These are phyloP conservation scores for Onygenales sp. DNA, from an alignment of 2,329 filamentous ascomycete genomes.

Conservation along the genomic window DNA sequence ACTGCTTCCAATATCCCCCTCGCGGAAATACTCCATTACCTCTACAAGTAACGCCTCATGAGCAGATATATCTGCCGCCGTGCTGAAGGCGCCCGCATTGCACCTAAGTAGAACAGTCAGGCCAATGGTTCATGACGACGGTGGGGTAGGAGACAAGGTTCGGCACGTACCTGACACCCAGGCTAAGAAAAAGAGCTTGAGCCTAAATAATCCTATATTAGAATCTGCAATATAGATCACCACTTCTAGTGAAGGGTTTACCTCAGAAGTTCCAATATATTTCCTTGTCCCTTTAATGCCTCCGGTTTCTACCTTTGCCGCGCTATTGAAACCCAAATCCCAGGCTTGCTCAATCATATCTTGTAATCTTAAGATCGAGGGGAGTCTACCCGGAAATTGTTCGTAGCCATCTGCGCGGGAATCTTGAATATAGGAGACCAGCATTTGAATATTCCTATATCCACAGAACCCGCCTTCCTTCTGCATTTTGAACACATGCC, in stretches of 20 bases:
- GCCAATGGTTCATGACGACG: neutral
- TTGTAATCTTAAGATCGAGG: conserved; percentile 73
- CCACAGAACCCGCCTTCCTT: conserved; percentile 86
- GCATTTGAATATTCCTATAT: conserved; percentile 90
- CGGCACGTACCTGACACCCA: conserved; percentile 54
- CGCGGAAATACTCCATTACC: conserved; percentile 66
- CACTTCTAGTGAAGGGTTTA: conserved; percentile 26
- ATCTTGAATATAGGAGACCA: conserved; percentile 67
- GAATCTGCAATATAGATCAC: conserved; percentile 1
- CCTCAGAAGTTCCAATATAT: conserved; percentile 90
- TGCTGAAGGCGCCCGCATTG: conserved; percentile 50
- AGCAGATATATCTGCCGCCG: conserved; percentile 37
- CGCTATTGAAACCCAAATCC: conserved; percentile 71
- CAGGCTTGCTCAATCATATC: conserved; percentile 80
- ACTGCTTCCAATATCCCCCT: conserved; percentile 38
- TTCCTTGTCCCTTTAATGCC: conserved; percentile 83
- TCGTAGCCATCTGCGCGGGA: conserved; percentile 48
- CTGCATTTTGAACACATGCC: conserved; percentile 74
- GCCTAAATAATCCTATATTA: conserved; percentile 44
- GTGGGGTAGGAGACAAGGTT: neutral
- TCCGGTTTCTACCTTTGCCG: conserved; percentile 71
- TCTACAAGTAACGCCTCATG: conserved; percentile 53
- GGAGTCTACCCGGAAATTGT: conserved; percentile 52
- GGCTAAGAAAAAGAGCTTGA: conserved; percentile 63
- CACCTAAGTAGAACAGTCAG: conserved; percentile 31